These are phyloP conservation scores for Microthyrium microscopicum DNA, from an alignment of 2,329 filamentous ascomycete species.

Conservation along the genomic window DNA sequence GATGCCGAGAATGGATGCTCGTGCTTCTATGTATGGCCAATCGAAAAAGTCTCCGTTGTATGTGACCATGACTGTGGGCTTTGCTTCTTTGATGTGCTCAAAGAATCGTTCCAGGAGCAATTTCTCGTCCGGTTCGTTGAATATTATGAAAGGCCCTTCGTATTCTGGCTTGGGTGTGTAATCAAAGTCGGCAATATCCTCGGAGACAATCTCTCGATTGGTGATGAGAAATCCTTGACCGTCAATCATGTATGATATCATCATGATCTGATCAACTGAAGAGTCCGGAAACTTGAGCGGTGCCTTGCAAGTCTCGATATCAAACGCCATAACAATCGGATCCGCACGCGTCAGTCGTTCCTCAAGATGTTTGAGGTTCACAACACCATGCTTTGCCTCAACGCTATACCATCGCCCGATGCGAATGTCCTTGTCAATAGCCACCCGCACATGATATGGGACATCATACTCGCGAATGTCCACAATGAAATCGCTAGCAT, in stretches of 20 bases:
- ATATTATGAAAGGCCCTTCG: constrained; percentile 87
- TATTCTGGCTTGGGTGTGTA: constrained; percentile 97
- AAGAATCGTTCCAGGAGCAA: constrained; percentile 81
- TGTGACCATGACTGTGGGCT: constrained; percentile 94
- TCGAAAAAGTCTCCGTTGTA: constrained; percentile 99
- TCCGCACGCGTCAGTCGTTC: constrained; percentile 81
- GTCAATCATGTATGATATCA: constrained; percentile 99
- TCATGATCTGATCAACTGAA: constrained; percentile 93
- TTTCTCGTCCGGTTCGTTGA: constrained; percentile 94
- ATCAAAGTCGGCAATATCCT: constrained; percentile 94
- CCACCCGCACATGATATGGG: constrained; percentile 95
- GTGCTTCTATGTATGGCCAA: constrained; percentile 94
- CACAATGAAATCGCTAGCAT: constrained; percentile 93
- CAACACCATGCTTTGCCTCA: constrained; percentile 78
- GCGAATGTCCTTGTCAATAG: constrained; percentile 92
- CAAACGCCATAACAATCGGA: constrained; percentile 95
- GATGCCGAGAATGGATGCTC: constrained; percentile 85
- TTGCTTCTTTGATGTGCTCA: constrained; percentile 81
- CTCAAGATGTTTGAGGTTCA: constrained; percentile 70
- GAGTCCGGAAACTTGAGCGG: constrained; percentile 95
- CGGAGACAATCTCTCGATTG: constrained; percentile 91
- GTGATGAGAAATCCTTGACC: constrained; percentile 96
- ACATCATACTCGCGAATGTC: constrained; percentile 99
- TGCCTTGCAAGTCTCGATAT: constrained; percentile 94
- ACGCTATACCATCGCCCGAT: constrained; percentile 96